Base-by-base conservation (phyloP, 805 yeast genomes). In the Ogataea saltuana region DNA sequence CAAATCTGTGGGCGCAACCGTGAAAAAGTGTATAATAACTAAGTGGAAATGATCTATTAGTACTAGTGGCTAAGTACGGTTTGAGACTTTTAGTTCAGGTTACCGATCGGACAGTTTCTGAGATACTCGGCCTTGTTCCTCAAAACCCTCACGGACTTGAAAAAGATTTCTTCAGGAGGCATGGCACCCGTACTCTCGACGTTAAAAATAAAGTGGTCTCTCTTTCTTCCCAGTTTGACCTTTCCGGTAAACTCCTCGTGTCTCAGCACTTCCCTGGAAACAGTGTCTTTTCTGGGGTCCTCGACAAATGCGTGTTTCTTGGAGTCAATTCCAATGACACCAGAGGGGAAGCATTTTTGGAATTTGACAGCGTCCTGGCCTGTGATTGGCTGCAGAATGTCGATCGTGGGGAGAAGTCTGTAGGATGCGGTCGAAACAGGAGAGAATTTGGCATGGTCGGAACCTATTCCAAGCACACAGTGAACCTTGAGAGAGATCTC, bases 371-470 rank as follows among this genome's bases (percentile, higher is more conserved):
- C 98, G 38, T 78, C 76, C 7, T 74, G 80, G 5, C 97, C 97
- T 1, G 68, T 70, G 45, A 93, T 87, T 36, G 91, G 88, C 49
- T 79, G 70, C 30, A 71, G 63, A 41, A 93, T 88, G 50, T 85
- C 81, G 55, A 90, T 90, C 19, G 80, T 83, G 12, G 99, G 99
- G 71, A 93, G 67, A 60, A 93, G 74, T 68, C 99, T 78, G 69
- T 93, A 93, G 11, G 97, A 87, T 3, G 99, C 97, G 11, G 99
- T 93, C 13, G 96, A 79, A 9, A 93, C 99, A 4, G 99, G 99
- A 6, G 97, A 88, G 64, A 88, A 93, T 67, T 93, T 93, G 46
- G 99, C 97, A 67, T 93, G 99, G 65, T 93, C 99, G 31, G 88
- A 68, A 40, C 97, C 99, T 53, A 87, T 69, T 45, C 99, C 99